Percentiles rank a stretch among this genome's conserved stretches.
Evolutionary conservation across 345 rosid species (phyloP).

Genomic region (Citrus unshiu): DNA sequence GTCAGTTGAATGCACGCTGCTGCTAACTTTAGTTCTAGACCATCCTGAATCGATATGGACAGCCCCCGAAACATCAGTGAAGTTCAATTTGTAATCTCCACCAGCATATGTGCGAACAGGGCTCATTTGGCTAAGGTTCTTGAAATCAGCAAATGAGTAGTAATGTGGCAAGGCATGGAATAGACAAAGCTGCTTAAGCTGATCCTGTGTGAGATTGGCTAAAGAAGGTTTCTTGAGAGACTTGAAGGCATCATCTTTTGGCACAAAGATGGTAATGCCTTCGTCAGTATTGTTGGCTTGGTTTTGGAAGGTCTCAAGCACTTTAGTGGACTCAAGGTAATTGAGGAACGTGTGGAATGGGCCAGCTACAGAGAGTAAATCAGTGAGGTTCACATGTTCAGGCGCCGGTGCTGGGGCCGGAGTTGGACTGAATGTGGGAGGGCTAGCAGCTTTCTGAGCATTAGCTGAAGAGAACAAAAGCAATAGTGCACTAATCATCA

Average conservation of each 20-base stretch:
- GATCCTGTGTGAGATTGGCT: constrained; percentile 63
- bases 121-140: constrained; percentile 62
- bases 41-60: constrained; percentile 67
- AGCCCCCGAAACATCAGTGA: constrained; percentile 64
- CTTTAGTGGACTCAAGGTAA: constrained; percentile 66
- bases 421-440: constrained; percentile 49
- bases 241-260: constrained; percentile 76
- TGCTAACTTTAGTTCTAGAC: constrained; percentile 71
- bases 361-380: constrained; percentile 78
- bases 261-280: constrained; percentile 89
- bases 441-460: constrained; percentile 51
- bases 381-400: constrained; percentile 61
- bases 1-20: constrained; percentile 70
- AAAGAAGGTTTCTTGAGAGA: constrained; percentile 62
- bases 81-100: constrained; percentile 55
- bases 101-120: constrained; percentile 74
- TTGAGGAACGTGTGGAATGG: constrained; percentile 74
- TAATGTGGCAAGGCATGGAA: constrained; percentile 78
- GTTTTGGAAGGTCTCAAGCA: constrained; percentile 79
- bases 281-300: constrained; percentile 86
- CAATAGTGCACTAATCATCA: constrained; percentile 29
- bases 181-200: constrained; percentile 72
- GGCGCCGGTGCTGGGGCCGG: constrained; percentile 84
- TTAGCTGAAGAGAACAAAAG: constrained; percentile 32
- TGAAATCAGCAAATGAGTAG: constrained; percentile 74